These are phyloP conservation scores for Nicotiana benthamiana DNA, from an alignment of 257 asterid genomes.

Conservation along the genomic window DNA sequence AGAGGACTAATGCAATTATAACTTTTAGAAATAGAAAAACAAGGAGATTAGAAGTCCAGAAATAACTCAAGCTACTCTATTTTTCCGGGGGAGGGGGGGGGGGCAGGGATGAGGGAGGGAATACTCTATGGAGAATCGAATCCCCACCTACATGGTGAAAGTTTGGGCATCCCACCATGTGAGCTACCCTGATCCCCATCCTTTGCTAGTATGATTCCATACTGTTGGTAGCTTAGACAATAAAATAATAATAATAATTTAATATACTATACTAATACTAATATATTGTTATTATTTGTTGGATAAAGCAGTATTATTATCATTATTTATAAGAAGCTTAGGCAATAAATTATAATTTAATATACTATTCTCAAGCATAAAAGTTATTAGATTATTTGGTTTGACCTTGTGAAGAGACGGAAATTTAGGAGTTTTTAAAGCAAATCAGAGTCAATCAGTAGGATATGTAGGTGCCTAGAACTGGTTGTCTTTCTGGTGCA, in stretches of 20 bases:
- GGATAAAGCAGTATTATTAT: background rate
- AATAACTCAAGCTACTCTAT: background rate
- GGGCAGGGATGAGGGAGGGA: background rate
- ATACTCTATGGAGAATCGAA: background rate
- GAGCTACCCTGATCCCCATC: background rate
- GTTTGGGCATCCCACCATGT: background rate
- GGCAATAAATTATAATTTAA: background rate
- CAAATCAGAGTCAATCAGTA: too few relatives aligned
- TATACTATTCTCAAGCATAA: background rate
- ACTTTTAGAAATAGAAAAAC: background rate
- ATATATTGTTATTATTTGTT: too few relatives aligned
- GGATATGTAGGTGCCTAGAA: too few relatives aligned
- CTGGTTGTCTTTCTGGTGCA: too few relatives aligned
- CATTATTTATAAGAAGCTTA: background rate
- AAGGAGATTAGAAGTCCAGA: background rate
- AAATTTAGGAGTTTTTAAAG: too few relatives aligned
- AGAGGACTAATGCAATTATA: background rate
- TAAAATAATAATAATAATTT: background rate
- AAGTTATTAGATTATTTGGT: too few relatives aligned
- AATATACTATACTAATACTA: too few relatives aligned
- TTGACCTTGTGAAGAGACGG: too few relatives aligned
- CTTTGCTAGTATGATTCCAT: background rate
- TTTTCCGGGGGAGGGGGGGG: background rate
- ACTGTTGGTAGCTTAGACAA: background rate
- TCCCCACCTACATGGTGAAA: background rate